Percentiles rank a stretch among this genome's conserved stretches.
These are phyloP conservation scores for Rhododendron simsii DNA, from an alignment of 148 eudicot genomes.

Conservation along the genomic window DNA sequence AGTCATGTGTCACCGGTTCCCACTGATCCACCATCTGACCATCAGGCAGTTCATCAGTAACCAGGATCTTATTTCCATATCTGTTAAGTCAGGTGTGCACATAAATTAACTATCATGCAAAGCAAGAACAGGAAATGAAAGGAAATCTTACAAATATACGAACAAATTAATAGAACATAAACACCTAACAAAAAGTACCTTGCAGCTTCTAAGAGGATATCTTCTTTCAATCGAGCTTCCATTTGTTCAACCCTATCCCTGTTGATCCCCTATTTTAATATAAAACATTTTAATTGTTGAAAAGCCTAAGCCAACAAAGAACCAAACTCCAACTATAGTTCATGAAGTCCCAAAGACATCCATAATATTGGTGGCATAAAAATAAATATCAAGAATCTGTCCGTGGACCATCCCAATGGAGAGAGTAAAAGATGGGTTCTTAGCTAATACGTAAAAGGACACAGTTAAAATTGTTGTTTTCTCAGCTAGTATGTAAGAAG, in stretches of 20 bases:
- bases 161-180: neutral
- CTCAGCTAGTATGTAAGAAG: neutral
- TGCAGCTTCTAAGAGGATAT: slow-evolving; percentile 80
- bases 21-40: slow-evolving; percentile 99
- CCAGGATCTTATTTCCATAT: slow-evolving; percentile 86
- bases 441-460: neutral
- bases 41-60: slow-evolving; percentile 95
- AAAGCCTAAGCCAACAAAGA: slow-evolving; percentile 19
- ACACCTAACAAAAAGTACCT: slow-evolving; percentile 41
- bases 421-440: neutral
- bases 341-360: neutral
- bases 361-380: neutral
- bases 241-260: slow-evolving; percentile 93
- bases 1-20: slow-evolving; percentile 83
- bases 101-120: slow-evolving; percentile 7
- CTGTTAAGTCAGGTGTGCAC: slow-evolving; percentile 35
- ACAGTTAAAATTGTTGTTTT: neutral
- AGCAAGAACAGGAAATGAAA: slow-evolving; percentile 8
- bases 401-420: neutral
- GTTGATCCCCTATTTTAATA: slow-evolving; percentile 81
- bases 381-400: neutral
- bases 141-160: neutral
- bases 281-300: slow-evolving; percentile 18
- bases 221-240: slow-evolving; percentile 93
- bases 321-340: neutral